phyloP scores from a whole-genome alignment of 306 rosid genomes.

The Fragaria nilgerrensis region DNA sequence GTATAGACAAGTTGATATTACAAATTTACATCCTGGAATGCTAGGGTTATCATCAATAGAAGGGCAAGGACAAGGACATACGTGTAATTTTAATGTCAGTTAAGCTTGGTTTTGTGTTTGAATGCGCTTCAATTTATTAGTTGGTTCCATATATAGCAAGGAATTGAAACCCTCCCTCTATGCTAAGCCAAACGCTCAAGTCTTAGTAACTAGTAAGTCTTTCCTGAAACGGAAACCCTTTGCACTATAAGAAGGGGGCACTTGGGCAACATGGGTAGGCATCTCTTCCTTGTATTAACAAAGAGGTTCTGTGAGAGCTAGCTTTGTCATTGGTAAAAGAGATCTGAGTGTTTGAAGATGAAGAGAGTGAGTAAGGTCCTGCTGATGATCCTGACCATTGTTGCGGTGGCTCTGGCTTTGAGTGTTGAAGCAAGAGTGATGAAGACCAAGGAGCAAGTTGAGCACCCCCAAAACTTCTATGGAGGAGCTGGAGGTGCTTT shows the following conservation, averaged over 20 bases:
- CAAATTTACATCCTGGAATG: background rate
- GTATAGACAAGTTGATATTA: background rate
- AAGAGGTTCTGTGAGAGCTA: background rate
- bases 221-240: slow-evolving; percentile 1
- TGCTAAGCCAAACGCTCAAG: background rate
- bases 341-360: slow-evolving; percentile 15
- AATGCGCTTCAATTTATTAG: background rate
- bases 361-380: slow-evolving; percentile 28
- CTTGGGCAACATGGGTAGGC: background rate
- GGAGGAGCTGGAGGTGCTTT: slow-evolving; percentile 27
- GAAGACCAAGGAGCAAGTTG: slow-evolving; percentile 25
- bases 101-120: background rate
- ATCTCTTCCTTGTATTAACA: slow-evolving; percentile 7
- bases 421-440: slow-evolving; percentile 27
- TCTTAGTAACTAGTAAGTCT: background rate
- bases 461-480: slow-evolving; percentile 28
- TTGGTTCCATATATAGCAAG: background rate
- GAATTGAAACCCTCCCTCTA: background rate
- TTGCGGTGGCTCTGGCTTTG: slow-evolving; percentile 20
- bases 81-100: background rate
- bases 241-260: slow-evolving; percentile 26
- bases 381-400: slow-evolving; percentile 25
- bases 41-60: background rate
- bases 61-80: background rate
- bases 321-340: background rate